Evolutionary conservation across 2,329 filamentous ascomycete species (phyloP).

Genomic region (Coniochaeta sp.): DNA sequence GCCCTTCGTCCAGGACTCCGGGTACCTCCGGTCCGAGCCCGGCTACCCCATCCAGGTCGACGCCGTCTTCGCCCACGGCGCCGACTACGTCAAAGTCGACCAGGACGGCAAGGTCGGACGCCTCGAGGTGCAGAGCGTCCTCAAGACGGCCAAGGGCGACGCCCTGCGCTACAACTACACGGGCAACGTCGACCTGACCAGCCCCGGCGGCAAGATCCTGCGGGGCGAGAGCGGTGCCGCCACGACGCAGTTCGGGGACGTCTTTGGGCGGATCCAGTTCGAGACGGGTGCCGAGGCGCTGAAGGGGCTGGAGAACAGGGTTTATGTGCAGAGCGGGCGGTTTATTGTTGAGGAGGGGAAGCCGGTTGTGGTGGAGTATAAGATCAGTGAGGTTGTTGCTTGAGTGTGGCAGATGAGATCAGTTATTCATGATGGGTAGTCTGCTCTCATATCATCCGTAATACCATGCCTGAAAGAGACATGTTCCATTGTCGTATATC

Average conservation of each 20-base stretch:
- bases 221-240: conserved; percentile 24
- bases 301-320: conserved; percentile 27
- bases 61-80: conserved; percentile 29
- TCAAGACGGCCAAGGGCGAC: conserved; percentile 23
- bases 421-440: not conserved
- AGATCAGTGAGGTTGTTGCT: conserved; percentile 31
- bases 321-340: conserved; percentile 32
- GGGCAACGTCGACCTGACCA: conserved; percentile 24
- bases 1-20: conserved; percentile 16
- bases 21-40: conserved; percentile 26
- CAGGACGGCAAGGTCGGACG: conserved; percentile 26
- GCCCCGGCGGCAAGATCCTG: conserved; percentile 24
- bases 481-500: not conserved
- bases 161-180: conserved; percentile 28
- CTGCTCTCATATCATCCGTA: too few species aligned
- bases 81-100: conserved; percentile 32
- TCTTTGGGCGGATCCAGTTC: conserved; percentile 28
- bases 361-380: conserved; percentile 33
- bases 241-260: conserved; percentile 30
- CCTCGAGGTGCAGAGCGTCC: conserved; percentile 30
- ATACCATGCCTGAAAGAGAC: too few species aligned
- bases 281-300: conserved; percentile 27
- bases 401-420: conserved; percentile 2
- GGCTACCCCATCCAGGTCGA: conserved; percentile 29
- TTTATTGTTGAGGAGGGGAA: conserved; percentile 33